Percentiles rank a stretch among this genome's conserved stretches.
These are phyloP conservation scores for Gamarada debralockiae DNA, from an alignment of 495 filamentous ascomycete species.

Conservation along the genomic window DNA sequence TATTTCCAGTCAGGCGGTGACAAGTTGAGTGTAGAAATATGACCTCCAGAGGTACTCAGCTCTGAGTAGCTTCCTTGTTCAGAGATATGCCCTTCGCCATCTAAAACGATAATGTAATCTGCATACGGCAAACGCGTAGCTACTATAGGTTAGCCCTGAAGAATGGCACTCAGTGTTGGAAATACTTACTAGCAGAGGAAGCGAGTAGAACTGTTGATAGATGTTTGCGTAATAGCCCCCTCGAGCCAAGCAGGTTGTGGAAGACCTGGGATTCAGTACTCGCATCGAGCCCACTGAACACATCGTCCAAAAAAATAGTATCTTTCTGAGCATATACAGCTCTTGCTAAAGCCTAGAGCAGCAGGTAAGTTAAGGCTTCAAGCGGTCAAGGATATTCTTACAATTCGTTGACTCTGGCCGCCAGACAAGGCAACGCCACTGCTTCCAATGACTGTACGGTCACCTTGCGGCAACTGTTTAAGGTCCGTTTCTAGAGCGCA, in stretches of 20 bases:
- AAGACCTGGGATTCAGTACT: not conserved
- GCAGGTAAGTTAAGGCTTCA: not conserved
- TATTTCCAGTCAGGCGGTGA: not conserved
- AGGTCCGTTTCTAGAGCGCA: conserved; percentile 56
- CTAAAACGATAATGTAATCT: conserved; percentile 16
- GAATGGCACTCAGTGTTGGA: too few relatives aligned
- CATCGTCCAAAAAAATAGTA: too few relatives aligned
- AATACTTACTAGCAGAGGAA: too few relatives aligned
- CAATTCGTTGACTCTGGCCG: conserved; percentile 56
- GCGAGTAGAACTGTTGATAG: too few relatives aligned
- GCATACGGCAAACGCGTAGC: too few relatives aligned
- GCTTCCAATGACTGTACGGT: conserved; percentile 49
- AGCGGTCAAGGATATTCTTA: not conserved
- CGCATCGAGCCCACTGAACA: not conserved
- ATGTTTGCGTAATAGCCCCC: too few relatives aligned
- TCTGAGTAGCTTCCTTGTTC: conserved; percentile 12
- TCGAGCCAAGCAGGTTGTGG: not conserved
- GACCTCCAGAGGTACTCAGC: not conserved
- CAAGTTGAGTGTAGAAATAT: not conserved
- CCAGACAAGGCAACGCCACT: conserved; percentile 49
- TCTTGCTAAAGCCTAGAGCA: too few relatives aligned
- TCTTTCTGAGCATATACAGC: too few relatives aligned
- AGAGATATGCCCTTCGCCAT: conserved; percentile 3
- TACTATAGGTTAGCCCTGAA: too few relatives aligned
- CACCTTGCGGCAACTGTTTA: conserved; percentile 45